Percentiles rank a stretch among this genome's conserved stretches.
These are phyloP conservation scores for Bolboschoenus planiculmis DNA, from an alignment of 176 grass and related monocot genomes.

Conservation along the genomic window DNA sequence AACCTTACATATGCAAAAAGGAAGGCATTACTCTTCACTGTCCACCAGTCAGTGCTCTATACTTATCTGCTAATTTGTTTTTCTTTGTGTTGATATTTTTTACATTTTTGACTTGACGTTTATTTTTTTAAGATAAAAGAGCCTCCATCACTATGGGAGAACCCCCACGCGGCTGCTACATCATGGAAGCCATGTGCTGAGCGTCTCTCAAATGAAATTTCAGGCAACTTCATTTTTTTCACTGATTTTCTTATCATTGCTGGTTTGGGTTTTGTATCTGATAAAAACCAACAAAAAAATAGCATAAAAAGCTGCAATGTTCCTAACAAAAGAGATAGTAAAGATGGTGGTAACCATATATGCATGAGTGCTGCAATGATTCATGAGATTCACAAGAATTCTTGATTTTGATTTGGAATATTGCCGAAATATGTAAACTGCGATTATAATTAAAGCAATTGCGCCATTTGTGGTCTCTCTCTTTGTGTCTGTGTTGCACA, in stretches of 20 bases:
- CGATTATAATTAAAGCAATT: neutral
- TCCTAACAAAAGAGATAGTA: neutral
- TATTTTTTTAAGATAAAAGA: slow-evolving; percentile 39
- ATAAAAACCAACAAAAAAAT: neutral
- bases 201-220: slow-evolving; percentile 43
- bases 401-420: neutral
- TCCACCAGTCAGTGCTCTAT: slow-evolving; percentile 43
- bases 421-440: neutral
- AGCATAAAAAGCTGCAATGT: neutral
- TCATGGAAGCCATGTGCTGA: slow-evolving; percentile 95
- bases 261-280: slow-evolving; percentile 5
- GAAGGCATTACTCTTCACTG: slow-evolving; percentile 85
- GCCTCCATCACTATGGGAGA: slow-evolving; percentile 76
- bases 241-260: neutral
- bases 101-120: slow-evolving; percentile 19
- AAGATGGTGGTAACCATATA: neutral
- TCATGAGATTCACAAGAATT: neutral
- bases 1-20: slow-evolving; percentile 84
- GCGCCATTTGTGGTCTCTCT: neutral
- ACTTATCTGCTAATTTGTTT: slow-evolving; percentile 5
- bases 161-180: slow-evolving; percentile 58
- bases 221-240: slow-evolving; percentile 44
- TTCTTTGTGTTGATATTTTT: neutral
- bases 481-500: neutral
- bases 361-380: neutral